Evolutionary conservation across 2,329 filamentous ascomycete genomes (phyloP), one percentile per base, ranked within the genome.

Genomic region (Sclerotinia nivalis): DNA sequence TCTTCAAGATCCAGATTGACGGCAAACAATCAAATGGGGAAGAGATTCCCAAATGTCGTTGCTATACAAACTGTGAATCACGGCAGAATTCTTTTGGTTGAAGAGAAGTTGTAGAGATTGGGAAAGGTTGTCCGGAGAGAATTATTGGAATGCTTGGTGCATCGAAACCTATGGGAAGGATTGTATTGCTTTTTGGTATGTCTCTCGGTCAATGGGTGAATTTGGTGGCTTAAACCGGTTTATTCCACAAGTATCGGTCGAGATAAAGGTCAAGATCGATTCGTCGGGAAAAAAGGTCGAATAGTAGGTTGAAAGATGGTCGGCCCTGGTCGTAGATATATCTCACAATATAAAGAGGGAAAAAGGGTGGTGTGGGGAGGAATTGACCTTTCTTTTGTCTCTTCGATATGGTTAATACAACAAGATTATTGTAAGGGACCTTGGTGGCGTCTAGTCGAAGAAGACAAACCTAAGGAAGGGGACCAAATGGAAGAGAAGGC

Each of bases 71-170:
- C 56, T 28, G 40, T 15, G 54, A 60, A 52, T 25, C 37, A 49
- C 56, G 43, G 54, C 25, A 60, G 65, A 40, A 68, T 67, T 34
- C 28, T 49, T 22, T 20, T 49, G 65, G n/a, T 60, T 45, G 28
- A 28, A 22, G 40, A 31, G 31, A 37, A 61, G 45, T 31, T 56
- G 55, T 34, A 34, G 40, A 60, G 54, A 22, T 37, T 34, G 65
- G n/a, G 60, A 40, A 66, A 68, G 56, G 66, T 68, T 62, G 45
- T 62, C 43, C 55, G 66, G 37, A 31, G 52, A 43, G 34, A 54
- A 34, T 62, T 68, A 62, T 45, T 68, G 66, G 66, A 68, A 68
- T 68, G 66, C 66, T 68, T n/a, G 55, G 66, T 40, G 45, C 66
- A 68, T 68, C 25, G 66, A 68, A 54, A 54, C 28, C 54, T 58